Evolutionary conservation across 768 basidiomycete genomes (phyloP).

Genomic region (Leccinum uliginosum): DNA sequence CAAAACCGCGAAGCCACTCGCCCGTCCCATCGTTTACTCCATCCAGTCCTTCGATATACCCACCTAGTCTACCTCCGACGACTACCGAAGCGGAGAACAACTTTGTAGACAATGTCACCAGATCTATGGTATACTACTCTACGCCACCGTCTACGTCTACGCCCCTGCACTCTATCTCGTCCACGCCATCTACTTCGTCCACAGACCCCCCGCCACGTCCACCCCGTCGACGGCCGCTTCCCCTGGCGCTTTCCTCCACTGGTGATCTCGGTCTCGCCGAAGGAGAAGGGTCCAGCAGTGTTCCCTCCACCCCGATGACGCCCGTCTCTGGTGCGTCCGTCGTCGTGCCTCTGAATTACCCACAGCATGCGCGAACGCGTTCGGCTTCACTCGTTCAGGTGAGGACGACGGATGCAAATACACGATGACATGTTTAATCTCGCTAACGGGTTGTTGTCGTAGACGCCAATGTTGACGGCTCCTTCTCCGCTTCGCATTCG

Average conservation of each 20-base stretch:
- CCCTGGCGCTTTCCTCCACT: neutral
- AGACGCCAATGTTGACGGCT: neutral
- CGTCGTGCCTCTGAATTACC: neutral
- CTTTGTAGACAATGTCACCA: neutral
- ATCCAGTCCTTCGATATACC: conserved; percentile 50
- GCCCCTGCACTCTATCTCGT: neutral
- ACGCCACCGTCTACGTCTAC: neutral
- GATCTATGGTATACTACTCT: conserved; percentile 14
- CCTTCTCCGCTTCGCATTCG: neutral
- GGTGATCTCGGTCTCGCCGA: neutral
- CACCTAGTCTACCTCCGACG: conserved; percentile 38
- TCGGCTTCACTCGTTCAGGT: neutral
- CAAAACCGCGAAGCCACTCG: neutral
- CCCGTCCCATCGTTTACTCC: conserved; percentile 30
- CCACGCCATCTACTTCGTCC: neutral
- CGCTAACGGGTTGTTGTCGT: neutral
- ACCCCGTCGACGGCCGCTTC: neutral
- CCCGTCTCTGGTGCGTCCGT: neutral
- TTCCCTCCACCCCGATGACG: neutral
- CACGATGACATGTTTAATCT: neutral
- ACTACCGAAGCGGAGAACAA: conserved; percentile 8
- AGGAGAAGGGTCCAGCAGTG: neutral
- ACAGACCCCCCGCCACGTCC: neutral
- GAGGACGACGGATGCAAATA: neutral
- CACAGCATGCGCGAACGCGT: neutral